Evolutionary conservation across 1,284 basidiomycete genomes (phyloP).

Genomic region (Veloboletus limbatus): DNA sequence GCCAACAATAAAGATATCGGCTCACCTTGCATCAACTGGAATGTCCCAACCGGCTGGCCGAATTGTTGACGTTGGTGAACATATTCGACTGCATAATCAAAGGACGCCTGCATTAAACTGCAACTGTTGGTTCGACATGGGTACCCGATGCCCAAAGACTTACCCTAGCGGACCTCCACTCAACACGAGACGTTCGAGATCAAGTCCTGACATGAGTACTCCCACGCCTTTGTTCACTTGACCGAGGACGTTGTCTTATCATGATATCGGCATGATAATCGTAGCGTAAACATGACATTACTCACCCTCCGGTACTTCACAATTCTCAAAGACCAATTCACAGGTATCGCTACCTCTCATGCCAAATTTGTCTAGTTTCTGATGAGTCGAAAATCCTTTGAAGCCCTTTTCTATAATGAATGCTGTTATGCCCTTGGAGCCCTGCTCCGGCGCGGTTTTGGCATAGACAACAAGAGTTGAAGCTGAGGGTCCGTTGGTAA

Average conservation of each 20-base stretch:
- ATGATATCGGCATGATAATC: conserved; percentile 2
- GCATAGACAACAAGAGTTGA: conserved; percentile 93
- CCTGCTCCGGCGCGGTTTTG: conserved; percentile 77
- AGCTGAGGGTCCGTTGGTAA: conserved; percentile 91
- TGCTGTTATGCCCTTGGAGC: conserved; percentile 88
- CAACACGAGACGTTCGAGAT: conserved; percentile 88
- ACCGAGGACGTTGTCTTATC: conserved; percentile 83
- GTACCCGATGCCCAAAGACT: conserved; percentile 2
- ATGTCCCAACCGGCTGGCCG: conserved; percentile 81
- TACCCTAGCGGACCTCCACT: conserved; percentile 76
- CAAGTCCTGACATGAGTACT: conserved; percentile 93
- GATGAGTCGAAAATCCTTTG: conserved; percentile 85
- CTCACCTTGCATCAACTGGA: conserved; percentile 93
- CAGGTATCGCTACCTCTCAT: conserved; percentile 97
- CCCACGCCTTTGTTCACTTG: conserved; percentile 74
- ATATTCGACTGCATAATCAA: conserved; percentile 86
- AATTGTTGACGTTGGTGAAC: conserved; percentile 92
- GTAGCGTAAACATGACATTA: neutral
- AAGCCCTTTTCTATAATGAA: conserved; percentile 86
- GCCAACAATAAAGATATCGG: neutral
- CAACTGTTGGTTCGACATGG: conserved; percentile 10
- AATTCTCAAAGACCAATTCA: conserved; percentile 91
- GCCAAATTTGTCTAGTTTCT: conserved; percentile 92
- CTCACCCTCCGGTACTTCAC: conserved; percentile 79
- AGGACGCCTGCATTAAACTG: conserved; percentile 94